Evolutionary conservation across 148 eudicot species (phyloP).

Genomic region (Oxyria digyna): DNA sequence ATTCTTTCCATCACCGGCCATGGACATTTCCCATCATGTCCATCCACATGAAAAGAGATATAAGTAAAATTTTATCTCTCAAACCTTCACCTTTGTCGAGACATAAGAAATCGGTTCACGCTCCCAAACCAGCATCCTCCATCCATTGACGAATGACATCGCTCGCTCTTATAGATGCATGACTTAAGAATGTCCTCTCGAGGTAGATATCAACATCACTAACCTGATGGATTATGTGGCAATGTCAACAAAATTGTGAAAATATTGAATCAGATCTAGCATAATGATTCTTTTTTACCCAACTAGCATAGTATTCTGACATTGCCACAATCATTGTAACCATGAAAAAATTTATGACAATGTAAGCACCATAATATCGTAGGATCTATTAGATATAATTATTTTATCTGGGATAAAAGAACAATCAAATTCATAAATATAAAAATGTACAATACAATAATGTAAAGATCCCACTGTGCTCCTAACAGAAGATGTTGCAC

Average conservation of each 20-base stretch:
- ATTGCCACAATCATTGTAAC: too few relatives aligned
- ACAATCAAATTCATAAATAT: neutral
- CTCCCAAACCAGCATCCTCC: slow-evolving; percentile 87
- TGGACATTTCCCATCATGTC: slow-evolving; percentile 93
- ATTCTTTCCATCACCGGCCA: slow-evolving; percentile 78
- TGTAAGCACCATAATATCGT: neutral
- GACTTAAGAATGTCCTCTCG: slow-evolving; percentile 87
- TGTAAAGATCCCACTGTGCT: neutral
- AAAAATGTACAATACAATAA: neutral
- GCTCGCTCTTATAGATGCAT: slow-evolving; percentile 67
- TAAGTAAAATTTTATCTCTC: neutral
- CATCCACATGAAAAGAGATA: slow-evolving; percentile 60
- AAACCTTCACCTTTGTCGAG: neutral
- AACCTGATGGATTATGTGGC: slow-evolving; percentile 39
- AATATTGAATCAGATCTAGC: neutral
- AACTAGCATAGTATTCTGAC: too few relatives aligned
- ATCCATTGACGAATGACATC: slow-evolving; percentile 70
- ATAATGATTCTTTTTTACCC: neutral
- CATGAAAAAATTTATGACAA: neutral
- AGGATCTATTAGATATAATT: neutral
- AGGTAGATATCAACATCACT: slow-evolving; percentile 85
- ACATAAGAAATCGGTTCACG: slow-evolving; percentile 36
- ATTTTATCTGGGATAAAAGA: neutral
- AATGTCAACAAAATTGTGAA: neutral
- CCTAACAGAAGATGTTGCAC: too few relatives aligned